Evolutionary conservation across 352 stramenopile genomes (phyloP), one percentile per base, ranked within the genome.

Genomic region (Globisporangium viniferum): DNA sequence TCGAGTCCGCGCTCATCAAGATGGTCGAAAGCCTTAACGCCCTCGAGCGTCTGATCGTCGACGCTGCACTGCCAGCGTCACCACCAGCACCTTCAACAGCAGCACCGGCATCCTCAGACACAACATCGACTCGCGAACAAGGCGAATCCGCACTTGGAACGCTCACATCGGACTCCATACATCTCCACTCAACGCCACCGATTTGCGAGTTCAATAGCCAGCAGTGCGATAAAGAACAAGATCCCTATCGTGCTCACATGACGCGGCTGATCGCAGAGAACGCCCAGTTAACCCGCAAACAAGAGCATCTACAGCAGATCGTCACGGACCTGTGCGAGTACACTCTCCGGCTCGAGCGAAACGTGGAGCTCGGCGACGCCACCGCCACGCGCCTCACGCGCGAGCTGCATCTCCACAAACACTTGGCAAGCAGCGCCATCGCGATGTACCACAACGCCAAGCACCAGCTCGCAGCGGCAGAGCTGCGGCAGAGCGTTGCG

Each of bases 361-460:
- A 54, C 22, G 35, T 54, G n/a, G 39, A 64, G 3, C 1, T 61
- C 15, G 41, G 56, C 33, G 35, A 64, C 59, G 33, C 36, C 22
- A 64, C 22, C 20, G 22, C n/a, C 41, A 20, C 59, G 39, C 59
- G 14, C 24, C 56, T 61, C 31, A 14, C 31, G 2, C 56, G 31
- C 2, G 56, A 61, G 33, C 56, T 61, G 1, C 20, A 61, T 10
- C 56, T 46, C 31, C 56, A 61, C 59, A 54, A 4, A 35, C 24
- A 64, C 15, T 14, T 64, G 59, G 27, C 59, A 22, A 27, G 20
- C 36, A 51, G 59, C 22, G 36, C 59, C 5, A 22, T 64, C 12
- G 22, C 59, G 6, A 54, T 64, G 59, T 54, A 64, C 39, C 59
- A 54, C 39, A 64, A 15, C 36, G 41, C 59, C 36, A 64, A 35